Conservation (phyloP, 345 rosid species). For the Pugionium cornutum region DNA sequence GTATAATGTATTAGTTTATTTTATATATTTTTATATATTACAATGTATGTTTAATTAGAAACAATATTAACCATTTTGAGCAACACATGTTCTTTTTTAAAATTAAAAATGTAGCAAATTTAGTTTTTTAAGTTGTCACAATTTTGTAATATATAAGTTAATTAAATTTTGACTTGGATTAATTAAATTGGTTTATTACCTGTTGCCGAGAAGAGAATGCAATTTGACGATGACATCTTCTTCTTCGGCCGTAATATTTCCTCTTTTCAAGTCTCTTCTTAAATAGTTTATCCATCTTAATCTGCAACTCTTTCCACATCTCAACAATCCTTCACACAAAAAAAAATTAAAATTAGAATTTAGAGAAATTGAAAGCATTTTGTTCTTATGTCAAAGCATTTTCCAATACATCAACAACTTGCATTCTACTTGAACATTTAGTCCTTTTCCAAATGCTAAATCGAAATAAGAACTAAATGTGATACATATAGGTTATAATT, state of each 20-base stretch:
- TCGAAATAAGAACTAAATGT: background rate
- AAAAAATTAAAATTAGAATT: background rate
- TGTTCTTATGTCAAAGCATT: background rate
- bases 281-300: slow-evolving; percentile 92
- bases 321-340: slow-evolving; percentile 55
- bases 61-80: too few relatives aligned
- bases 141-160: slow-evolving; percentile 9
- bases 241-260: slow-evolving; percentile 72
- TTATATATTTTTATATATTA: too few relatives aligned
- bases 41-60: too few relatives aligned
- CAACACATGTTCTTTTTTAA: too few relatives aligned
- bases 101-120: too few relatives aligned
- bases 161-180: background rate
- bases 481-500: background rate
- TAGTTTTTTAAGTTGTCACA: too few relatives aligned
- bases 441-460: background rate
- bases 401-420: too few relatives aligned
- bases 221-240: slow-evolving; percentile 73
- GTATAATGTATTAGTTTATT: too few relatives aligned
- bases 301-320: slow-evolving; percentile 96
- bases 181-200: slow-evolving; percentile 39
- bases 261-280: slow-evolving; percentile 79
- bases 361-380: background rate
- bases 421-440: too few relatives aligned
- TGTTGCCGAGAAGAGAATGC: slow-evolving; percentile 71